Base-by-base conservation (phyloP, 1,139 yeast genomes). In the Suhomyces panamericanus region DNA sequence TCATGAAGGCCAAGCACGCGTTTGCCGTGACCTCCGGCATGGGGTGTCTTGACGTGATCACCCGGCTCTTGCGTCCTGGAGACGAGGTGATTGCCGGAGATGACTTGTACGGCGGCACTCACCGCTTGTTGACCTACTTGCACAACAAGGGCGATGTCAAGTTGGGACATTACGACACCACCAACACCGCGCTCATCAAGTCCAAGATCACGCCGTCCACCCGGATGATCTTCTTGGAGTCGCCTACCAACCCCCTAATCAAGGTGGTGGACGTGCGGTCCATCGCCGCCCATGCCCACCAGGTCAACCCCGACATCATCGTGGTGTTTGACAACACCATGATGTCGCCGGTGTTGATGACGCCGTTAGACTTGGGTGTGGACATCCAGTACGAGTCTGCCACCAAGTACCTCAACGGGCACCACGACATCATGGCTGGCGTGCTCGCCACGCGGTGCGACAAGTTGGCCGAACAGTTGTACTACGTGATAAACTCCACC, bases 381-480 rank as follows among this genome's bases (percentile, higher is more conserved):
- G 97, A 90, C 62, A 86, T 90, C 50, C 96, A 88, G 47, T 90
- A 90, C 64, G 97, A 90, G 63, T 84, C 93, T 13, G 97, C 95
- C 14, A 90, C 97, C 46, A 90, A 90, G 66, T 90, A 87, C 61
- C 73, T 90, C 53, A 87, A 89, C 59, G 97, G 97, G 10, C 97
- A 90, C 64, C 97, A 90, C 64, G 97, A 90, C 64, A 81, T 90
- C 57, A 90, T 90, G 97, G 96, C 96, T 14, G 97, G 97, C 44
- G 82, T 87, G 15, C 73, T 90, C 49, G 95, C 96, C 26, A 83
- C 87, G 17, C 77, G 86, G 51, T 74, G 75, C 40, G 66, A 77
- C 27, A 71, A 75, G 47, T 69, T 90, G 46, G 93, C 91, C 8
- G 85, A 87, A 49, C 74, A 79, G 46, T 59, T 90, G 12, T 87